These are phyloP conservation scores for Cryptococcus sp. DNA, from an alignment of 1,284 basidiomycete species.

Conservation along the genomic window DNA sequence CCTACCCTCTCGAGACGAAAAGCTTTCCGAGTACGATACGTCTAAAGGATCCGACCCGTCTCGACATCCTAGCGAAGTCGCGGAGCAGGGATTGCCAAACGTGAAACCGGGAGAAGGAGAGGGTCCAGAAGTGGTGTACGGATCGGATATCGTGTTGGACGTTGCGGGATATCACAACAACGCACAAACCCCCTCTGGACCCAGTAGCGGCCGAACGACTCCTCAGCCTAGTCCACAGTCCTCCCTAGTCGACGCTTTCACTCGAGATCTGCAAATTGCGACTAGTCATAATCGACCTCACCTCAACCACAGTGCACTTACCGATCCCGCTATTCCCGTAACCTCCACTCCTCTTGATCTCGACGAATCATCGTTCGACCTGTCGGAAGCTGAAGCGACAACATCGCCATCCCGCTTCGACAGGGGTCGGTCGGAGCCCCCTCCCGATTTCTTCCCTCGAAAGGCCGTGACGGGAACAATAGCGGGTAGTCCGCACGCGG, in stretches of 20 bases:
- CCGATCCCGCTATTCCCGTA: neutral
- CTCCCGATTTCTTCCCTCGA: constrained; percentile 6
- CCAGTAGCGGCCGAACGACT: neutral
- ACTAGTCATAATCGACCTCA: constrained; percentile 1
- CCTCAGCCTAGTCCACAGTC: neutral
- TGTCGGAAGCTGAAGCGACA: neutral
- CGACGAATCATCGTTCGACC: neutral
- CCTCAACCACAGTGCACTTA: neutral
- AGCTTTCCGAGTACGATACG: constrained; percentile 9
- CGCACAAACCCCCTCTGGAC: constrained; percentile 1
- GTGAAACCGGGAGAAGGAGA: constrained; percentile 51
- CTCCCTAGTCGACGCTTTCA: constrained; percentile 18
- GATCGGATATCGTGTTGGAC: constrained; percentile 51
- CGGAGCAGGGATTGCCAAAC: constrained; percentile 55
- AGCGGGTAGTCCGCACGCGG: constrained; percentile 7
- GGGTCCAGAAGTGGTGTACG: constrained; percentile 63
- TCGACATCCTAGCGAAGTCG: constrained; percentile 27
- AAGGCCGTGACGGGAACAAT: neutral
- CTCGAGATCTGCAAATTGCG: constrained; percentile 26
- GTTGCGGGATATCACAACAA: constrained; percentile 49
- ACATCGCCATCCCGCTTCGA: constrained; percentile 9
- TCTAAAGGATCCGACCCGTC: neutral
- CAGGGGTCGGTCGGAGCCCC: constrained; percentile 27
- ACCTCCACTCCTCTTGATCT: neutral
- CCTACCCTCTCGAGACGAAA: constrained; percentile 24